These are phyloP conservation scores for Salix dunnii DNA, from an alignment of 345 rosid genomes.

Conservation along the genomic window DNA sequence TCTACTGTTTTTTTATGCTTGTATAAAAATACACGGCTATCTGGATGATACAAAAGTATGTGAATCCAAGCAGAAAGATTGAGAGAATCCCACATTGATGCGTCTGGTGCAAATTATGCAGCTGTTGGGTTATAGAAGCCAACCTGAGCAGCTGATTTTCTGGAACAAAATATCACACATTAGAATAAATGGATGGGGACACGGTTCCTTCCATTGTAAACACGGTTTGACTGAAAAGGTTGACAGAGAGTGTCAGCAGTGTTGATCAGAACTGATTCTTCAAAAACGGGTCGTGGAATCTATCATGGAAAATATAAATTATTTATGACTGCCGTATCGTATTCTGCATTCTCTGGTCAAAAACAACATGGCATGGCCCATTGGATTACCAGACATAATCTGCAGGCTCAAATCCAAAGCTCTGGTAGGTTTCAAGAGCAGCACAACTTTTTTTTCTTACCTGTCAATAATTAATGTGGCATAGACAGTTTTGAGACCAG, in stretches of 20 bases:
- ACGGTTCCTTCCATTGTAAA: conserved; percentile 8
- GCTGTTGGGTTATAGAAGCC: conserved; percentile 24
- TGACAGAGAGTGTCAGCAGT: conserved; percentile 20
- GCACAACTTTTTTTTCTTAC: too few relatives aligned
- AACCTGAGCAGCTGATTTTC: conserved; percentile 18
- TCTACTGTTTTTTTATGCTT: neutral
- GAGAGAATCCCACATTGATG: neutral
- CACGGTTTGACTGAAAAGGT: conserved; percentile 16
- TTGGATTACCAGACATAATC: neutral
- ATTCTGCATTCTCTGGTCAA: neutral
- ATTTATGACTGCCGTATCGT: neutral
- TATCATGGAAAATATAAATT: neutral
- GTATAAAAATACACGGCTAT: neutral
- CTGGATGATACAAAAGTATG: neutral
- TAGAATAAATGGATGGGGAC: conserved; percentile 27
- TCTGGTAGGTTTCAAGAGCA: neutral
- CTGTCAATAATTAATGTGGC: neutral
- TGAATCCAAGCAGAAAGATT: neutral
- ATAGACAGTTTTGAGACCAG: neutral
- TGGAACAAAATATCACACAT: conserved; percentile 7
- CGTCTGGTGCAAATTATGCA: conserved; percentile 13
- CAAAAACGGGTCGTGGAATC: neutral
- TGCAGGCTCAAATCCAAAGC: conserved; percentile 7
- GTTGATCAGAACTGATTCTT: neutral
- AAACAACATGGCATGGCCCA: neutral